Base-by-base conservation (phyloP, 192 early-diverging fungal genomes). In the Backusella morwellensis region DNA sequence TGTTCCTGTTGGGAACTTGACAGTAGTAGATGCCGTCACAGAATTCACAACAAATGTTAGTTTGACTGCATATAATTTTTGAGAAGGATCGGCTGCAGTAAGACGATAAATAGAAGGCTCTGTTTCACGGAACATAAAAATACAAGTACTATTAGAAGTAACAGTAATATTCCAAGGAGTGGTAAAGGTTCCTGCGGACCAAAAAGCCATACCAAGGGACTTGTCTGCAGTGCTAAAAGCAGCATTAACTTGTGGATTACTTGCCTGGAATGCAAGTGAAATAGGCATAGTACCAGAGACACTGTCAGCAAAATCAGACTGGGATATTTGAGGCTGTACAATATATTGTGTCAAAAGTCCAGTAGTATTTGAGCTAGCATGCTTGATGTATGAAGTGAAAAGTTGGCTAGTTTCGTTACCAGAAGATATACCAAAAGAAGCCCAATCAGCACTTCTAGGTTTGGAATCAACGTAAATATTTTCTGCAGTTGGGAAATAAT, bases 41-140 rank as follows among this genome's bases (percentile, higher is more conserved):
- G 21, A 21, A 19, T 26, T 44, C 12, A 72, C 40, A 19, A 29
- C 42, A 34, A 72, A 32, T 9, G 40, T 72, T 29, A 72, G 17
- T 19, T 72, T 72, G 21, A 80, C 42, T 26, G 54, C 47, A 32
- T 26, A 29, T 17, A 70, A 17, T 44, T 40, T 36, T 67, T 80
- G 78, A 9, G 73, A 50, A 52, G 78, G 74, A 63, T 80, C 74
- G 21, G 78, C 47, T 15, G 71, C 59, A 52, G 36, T 50, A 35
- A 80, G 35, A 6, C 68, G 44, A 6, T 71, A 42, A 6, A 29
- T 40, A 34, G 54, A 29, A 4, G 19, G 1, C 0, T 17, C n/a
- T 4, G 40, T 42, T 44, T 72, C 26, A 15, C 29, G 68, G 29
- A 74, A 29, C 41, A 80, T 66, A n/a, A 80, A 11, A 19, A 80